A percentile compares a stretch with the other conserved stretches of the same genome.
These are phyloP conservation scores for Ceratobasidium sp. DNA, from an alignment of 1,284 basidiomycete genomes.

Conservation along the genomic window DNA sequence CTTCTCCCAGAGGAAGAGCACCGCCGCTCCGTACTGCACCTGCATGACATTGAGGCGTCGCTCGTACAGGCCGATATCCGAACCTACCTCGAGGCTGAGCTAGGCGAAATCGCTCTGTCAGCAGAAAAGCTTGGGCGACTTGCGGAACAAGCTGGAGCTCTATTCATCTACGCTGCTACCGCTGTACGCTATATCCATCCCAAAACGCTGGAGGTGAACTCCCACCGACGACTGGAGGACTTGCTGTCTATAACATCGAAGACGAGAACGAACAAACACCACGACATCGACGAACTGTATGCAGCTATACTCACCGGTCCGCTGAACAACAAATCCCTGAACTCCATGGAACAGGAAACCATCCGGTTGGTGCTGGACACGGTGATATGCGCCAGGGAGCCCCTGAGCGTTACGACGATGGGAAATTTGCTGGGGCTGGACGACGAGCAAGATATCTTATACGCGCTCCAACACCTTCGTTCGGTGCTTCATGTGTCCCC, in stretches of 20 bases:
- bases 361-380: background rate
- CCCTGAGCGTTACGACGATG: background rate
- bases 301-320: background rate
- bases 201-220: background rate
- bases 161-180: constrained; percentile 28
- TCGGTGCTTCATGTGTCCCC: background rate
- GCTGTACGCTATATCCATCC: background rate
- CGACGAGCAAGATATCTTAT: background rate
- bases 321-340: background rate
- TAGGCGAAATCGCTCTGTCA: background rate
- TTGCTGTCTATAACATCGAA: background rate
- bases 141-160: background rate
- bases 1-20: background rate
- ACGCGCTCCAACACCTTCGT: background rate
- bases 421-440: background rate
- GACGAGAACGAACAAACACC: background rate
- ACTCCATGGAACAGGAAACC: background rate
- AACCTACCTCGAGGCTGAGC: constrained; percentile 24
- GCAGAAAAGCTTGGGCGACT: background rate
- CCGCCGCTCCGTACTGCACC: constrained; percentile 1
- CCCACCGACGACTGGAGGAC: background rate
- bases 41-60: constrained; percentile 47
- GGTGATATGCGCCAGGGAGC: constrained; percentile 17
- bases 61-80: constrained; percentile 41
- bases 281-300: constrained; percentile 23